These are phyloP conservation scores for Lasiosphaeria hispida DNA, from an alignment of 495 filamentous ascomycete genomes.

Conservation along the genomic window DNA sequence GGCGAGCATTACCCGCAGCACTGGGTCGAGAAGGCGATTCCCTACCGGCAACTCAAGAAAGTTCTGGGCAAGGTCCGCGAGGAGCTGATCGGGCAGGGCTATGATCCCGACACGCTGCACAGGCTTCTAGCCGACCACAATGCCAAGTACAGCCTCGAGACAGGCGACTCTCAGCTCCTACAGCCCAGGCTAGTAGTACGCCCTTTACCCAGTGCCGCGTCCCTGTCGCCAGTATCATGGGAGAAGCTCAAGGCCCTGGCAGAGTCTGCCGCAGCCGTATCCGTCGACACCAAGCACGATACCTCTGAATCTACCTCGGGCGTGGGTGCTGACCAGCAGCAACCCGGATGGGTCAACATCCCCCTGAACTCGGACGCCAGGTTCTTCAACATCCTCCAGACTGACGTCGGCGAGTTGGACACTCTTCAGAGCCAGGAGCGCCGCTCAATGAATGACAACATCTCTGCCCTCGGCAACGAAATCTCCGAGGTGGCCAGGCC, in stretches of 20 bases:
- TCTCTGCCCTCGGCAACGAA: constrained; percentile 52
- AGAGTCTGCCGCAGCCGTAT: constrained; percentile 4
- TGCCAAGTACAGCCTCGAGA: constrained; percentile 49
- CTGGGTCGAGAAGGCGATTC: constrained; percentile 69
- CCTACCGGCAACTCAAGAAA: constrained; percentile 73
- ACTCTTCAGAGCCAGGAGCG: constrained; percentile 57
- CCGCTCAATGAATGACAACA: constrained; percentile 50
- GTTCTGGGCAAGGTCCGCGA: constrained; percentile 64
- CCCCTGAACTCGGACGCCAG: constrained; percentile 63
- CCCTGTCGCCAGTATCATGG: not conserved
- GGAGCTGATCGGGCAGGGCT: constrained; percentile 60
- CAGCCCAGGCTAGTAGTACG: constrained; percentile 30
- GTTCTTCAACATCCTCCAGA: constrained; percentile 65
- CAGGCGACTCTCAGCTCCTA: constrained; percentile 25
- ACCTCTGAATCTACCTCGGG: not conserved
- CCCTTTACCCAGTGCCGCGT: constrained; percentile 5
- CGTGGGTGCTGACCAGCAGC: not conserved
- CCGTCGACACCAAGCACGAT: not conserved
- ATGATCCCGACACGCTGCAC: constrained; percentile 58
- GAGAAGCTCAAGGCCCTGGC: not conserved
- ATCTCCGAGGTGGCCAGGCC: constrained; percentile 60
- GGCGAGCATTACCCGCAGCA: constrained; percentile 58
- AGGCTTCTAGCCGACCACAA: constrained; percentile 44
- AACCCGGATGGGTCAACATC: constrained; percentile 53
- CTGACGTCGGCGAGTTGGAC: constrained; percentile 60